A percentile compares a stretch with the other conserved stretches of the same genome.
Evolutionary conservation across 2,329 filamentous ascomycete species (phyloP).

Genomic region (Xylaria multiplex): DNA sequence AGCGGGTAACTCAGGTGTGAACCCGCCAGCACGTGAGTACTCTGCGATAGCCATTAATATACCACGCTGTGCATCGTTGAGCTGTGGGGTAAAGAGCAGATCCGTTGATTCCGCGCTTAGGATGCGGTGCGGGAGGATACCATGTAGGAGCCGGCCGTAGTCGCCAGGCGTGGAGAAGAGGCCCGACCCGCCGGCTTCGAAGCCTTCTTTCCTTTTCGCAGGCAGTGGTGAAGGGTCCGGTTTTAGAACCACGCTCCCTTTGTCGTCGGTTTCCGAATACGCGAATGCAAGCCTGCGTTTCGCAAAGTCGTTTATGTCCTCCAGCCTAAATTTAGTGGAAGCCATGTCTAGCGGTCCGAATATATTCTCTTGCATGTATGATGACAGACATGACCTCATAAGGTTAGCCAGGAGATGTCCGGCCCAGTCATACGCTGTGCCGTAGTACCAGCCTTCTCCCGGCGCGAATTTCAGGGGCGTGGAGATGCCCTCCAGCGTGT

Average conservation of each 20-base stretch:
- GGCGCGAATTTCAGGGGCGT: constrained; percentile 10
- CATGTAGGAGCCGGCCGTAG: background rate
- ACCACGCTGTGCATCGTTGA: no score
- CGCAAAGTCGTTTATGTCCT: no score
- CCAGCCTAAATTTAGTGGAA: background rate
- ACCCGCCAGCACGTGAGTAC: no score
- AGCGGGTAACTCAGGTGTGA: no score
- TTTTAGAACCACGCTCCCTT: no score
- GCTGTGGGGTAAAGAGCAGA: background rate
- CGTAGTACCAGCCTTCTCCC: constrained; percentile 8
- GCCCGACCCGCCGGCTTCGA: no score
- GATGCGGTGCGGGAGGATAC: background rate
- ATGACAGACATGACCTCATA: background rate
- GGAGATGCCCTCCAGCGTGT: background rate
- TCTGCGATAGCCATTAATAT: no score
- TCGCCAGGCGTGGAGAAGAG: no score
- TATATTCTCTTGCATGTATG: background rate
- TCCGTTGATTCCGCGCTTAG: background rate
- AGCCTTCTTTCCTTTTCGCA: background rate
- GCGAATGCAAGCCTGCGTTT: no score
- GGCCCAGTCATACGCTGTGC: constrained; percentile 9
- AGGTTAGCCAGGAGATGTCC: background rate
- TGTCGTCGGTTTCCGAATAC: no score
- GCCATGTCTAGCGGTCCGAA: constrained; percentile 4
- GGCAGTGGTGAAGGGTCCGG: no score